A percentile compares a stretch with the other conserved stretches of the same genome.
Evolutionary conservation across 2,329 filamentous ascomycete genomes (phyloP).

Genomic region (Pyricularia pennisetigena): DNA sequence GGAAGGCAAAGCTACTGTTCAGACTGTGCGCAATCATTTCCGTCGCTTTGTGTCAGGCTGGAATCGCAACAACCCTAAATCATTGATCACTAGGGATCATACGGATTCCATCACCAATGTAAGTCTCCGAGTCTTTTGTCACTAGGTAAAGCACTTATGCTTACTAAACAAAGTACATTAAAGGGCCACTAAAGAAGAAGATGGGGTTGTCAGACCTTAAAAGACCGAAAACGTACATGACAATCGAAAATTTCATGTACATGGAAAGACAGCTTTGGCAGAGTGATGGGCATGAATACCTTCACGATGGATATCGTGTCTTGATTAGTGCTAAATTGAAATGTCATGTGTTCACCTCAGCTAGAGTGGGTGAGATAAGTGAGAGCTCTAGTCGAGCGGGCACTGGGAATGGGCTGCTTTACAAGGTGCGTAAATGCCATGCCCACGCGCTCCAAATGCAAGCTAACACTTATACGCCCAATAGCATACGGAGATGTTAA

Average conservation of each 20-base stretch:
- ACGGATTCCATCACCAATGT: constrained; percentile 7
- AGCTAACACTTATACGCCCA: neutral
- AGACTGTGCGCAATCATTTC: constrained; percentile 6
- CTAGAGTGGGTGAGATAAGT: constrained; percentile 5
- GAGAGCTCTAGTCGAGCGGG: constrained; percentile 3
- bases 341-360: constrained; percentile 6
- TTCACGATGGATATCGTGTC: constrained; percentile 6
- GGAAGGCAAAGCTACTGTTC: constrained; percentile 4
- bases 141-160: neutral
- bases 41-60: constrained; percentile 6
- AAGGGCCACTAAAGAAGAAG: constrained; percentile 4
- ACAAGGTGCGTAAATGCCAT: constrained; percentile 1
- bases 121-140: neutral
- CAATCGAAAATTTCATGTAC: constrained; percentile 6
- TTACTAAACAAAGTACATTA: constrained; percentile 1
- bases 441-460: neutral
- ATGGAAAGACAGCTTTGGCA: constrained; percentile 8
- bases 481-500: constrained; percentile 5
- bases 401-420: constrained; percentile 6
- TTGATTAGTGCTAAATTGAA: constrained; percentile 6
- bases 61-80: constrained; percentile 4
- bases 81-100: constrained; percentile 2
- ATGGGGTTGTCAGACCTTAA: constrained; percentile 1
- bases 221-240: constrained; percentile 5
- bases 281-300: constrained; percentile 4